Percentiles rank a stretch among this genome's conserved stretches.
Evolutionary conservation across 139 green algal species (phyloP).

Genomic region (Chlamydomonas eustigma): DNA sequence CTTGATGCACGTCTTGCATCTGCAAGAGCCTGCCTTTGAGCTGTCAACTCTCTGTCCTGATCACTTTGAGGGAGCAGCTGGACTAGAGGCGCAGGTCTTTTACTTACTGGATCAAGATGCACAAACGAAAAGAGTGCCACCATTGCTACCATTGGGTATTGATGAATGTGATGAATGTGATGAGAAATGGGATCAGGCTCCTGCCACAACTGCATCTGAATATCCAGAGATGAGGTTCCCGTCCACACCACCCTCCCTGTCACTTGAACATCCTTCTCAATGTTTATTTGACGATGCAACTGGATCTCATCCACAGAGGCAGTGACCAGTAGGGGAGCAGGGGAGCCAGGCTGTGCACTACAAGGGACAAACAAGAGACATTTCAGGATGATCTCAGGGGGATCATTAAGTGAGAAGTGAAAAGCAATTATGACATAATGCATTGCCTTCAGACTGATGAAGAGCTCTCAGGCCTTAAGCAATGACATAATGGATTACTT

Average conservation of each 20-base stretch:
- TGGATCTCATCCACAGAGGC: conserved; percentile 68
- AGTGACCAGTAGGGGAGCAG: conserved; percentile 68
- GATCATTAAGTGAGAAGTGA: no score
- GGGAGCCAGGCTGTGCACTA: conserved; percentile 11
- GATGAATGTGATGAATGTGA: not conserved
- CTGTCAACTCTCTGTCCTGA: conserved; percentile 35
- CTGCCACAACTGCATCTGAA: conserved; percentile 63
- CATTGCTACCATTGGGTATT: conserved; percentile 25
- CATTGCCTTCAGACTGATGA: no score
- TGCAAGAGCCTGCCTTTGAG: conserved; percentile 43
- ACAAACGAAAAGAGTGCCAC: conserved; percentile 75
- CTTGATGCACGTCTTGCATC: conserved; percentile 35
- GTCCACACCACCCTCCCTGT: conserved; percentile 53
- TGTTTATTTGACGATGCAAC: conserved; percentile 31
- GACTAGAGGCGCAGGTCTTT: conserved; percentile 22
- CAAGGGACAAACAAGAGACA: no score
- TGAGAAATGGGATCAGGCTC: not conserved
- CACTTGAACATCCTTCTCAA: conserved; percentile 19
- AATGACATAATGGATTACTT: no score
- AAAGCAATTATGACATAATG: no score
- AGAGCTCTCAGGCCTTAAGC: no score
- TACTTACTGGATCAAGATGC: conserved; percentile 54
- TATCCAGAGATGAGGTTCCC: conserved; percentile 69
- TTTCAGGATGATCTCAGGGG: no score
- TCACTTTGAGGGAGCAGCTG: conserved; percentile 23